These are phyloP conservation scores for Mucor lusitanicus DNA, from an alignment of 371 early-diverging fungal genomes.

Conservation along the genomic window DNA sequence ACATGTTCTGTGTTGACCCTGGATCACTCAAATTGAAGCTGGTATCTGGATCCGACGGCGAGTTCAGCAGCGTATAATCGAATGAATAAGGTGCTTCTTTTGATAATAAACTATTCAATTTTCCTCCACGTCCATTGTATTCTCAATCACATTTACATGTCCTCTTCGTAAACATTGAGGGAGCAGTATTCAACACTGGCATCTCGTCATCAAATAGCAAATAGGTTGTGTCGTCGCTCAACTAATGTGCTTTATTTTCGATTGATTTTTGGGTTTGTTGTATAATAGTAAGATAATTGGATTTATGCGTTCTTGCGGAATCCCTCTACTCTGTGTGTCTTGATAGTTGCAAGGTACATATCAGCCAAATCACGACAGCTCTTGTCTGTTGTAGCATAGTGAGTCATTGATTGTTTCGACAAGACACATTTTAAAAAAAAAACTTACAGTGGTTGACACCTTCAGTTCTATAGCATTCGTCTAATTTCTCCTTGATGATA, in stretches of 20 bases:
- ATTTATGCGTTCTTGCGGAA: conserved; percentile 40
- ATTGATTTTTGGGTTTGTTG: background rate
- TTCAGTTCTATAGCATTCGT: conserved; percentile 79
- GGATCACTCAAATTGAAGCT: no score
- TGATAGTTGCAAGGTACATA: conserved; percentile 44
- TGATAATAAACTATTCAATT: no score
- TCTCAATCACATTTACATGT: no score
- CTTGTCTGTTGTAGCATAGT: conserved; percentile 27
- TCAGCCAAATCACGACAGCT: conserved; percentile 53
- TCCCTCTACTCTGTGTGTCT: conserved; percentile 52
- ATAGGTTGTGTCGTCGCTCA: no score
- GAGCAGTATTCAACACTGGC: background rate
- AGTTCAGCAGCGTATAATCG: no score
- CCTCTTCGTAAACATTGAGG: no score
- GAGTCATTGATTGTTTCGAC: background rate
- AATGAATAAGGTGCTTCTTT: no score
- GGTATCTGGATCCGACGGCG: no score
- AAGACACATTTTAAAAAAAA: background rate
- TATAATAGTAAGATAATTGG: background rate
- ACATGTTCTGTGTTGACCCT: no score
- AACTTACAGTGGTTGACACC: conserved; percentile 83
- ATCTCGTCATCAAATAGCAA: no score
- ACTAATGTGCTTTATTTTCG: no score
- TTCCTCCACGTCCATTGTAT: no score
- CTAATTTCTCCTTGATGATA: conserved; percentile 72